Conservation (phyloP, 345 rosid genomes). For the Lumnitzera littorea region DNA sequence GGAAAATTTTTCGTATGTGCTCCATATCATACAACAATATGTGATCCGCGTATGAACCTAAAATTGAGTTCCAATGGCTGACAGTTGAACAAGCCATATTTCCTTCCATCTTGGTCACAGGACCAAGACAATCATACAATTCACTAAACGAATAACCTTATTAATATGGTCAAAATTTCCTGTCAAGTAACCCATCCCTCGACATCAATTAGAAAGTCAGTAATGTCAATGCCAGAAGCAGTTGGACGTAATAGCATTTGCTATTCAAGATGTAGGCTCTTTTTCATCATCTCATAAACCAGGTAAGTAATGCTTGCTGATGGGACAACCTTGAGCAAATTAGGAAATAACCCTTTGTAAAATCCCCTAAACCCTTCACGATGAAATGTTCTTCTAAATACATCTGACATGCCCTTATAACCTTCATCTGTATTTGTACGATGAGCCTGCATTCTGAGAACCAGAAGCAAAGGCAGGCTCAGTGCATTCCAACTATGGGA, state of each 20-base stretch:
- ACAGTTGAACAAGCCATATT: not conserved
- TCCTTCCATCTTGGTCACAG: constrained; percentile 7
- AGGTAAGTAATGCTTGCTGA: constrained; percentile 46
- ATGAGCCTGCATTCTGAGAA: constrained; percentile 87
- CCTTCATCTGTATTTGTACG: constrained; percentile 32
- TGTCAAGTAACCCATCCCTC: constrained; percentile 6
- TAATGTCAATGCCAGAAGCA: constrained; percentile 14
- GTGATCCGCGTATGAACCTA: constrained; percentile 9
- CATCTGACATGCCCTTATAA: constrained; percentile 66
- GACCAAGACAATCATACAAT: constrained; percentile 12
- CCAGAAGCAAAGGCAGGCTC: constrained; percentile 4
- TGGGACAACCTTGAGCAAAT: constrained; percentile 61
- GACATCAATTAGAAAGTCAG: constrained; percentile 15
- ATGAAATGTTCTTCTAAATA: constrained; percentile 59
- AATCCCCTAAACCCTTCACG: constrained; percentile 69
- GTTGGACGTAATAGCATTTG: constrained; percentile 3
- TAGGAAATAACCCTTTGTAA: constrained; percentile 83
- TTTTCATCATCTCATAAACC: constrained; percentile 82
- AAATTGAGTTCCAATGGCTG: constrained; percentile 12
- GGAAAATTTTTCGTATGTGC: constrained; percentile 13
- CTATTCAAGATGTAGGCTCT: constrained; percentile 65
- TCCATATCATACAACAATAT: constrained; percentile 24
- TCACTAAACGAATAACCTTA: constrained; percentile 14
- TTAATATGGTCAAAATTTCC: constrained; percentile 12
- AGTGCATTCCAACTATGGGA: not conserved